Base-by-base conservation (phyloP, 257 asterid genomes). In the Fraxinus pennsylvanica region DNA sequence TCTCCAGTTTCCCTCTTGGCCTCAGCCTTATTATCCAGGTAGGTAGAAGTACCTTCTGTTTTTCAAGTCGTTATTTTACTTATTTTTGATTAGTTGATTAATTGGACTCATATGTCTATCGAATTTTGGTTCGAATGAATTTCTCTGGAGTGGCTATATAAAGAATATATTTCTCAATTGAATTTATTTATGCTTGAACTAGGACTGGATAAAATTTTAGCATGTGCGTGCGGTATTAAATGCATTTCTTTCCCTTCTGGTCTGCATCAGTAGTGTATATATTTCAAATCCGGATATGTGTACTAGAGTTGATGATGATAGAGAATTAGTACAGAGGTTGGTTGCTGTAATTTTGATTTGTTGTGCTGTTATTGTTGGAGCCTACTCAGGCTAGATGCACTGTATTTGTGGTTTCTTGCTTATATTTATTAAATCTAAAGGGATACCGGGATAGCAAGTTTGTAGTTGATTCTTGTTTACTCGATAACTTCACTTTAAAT, bases 21-120 rank as follows among this genome's bases (percentile, higher is more conserved):
- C 99, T 71, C 92, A 89, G 84, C 98, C 99, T 79, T 85, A 47
- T 61, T 95, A 93, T 82, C 88, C 96, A 87, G 97, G 98, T 88
- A 12, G 15, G 2, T 9, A 27, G 33, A 63, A 63, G 35, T 25
- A 25, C 6, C 19, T 59, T 59, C 9, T 63, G 35, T 25, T 8
- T 61, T 22, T 10, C 15, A 63, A 9, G 6, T 63, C 29, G n/a
- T 9, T 63, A 25, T 63, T 63, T 9, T 9, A 27, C 35, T 27
- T 63, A 3, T 0, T 25, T 9, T 27, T 0, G 32, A 3, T 27
- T 27, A 9, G 35, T 9, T 59, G 4, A 61, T 52, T 61, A 54
- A 59, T 69, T 43, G 61, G 76, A 54, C 35, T 61, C 43, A 0
- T 75, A 3, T 29, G n/a, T 39, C 6, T 68, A 9, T 43, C 6